phyloP scores from a whole-genome alignment of 2,329 filamentous ascomycete genomes.

The Ophiostoma sp. region DNA sequence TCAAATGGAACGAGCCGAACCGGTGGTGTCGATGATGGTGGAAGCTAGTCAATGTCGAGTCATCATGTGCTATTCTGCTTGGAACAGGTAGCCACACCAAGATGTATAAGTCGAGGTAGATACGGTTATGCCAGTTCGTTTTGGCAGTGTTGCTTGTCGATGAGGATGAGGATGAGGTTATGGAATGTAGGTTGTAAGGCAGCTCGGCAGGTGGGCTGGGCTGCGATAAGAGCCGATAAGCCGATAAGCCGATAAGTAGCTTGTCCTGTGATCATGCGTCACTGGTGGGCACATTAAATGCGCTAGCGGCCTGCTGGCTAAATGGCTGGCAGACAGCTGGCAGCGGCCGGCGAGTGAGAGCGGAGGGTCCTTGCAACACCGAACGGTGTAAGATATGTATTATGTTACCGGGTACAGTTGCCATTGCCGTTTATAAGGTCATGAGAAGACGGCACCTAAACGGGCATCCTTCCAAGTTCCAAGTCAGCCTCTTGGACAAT shows the following conservation, averaged over 20 bases:
- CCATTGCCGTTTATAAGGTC: background rate
- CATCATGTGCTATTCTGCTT: background rate
- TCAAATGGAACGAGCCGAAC: slow-evolving; percentile 7
- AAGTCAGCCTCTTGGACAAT: background rate
- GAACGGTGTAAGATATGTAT: background rate
- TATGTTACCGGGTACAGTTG: background rate
- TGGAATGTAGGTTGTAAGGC: background rate
- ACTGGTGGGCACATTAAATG: background rate
- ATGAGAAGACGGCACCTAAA: background rate
- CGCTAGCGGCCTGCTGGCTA: background rate
- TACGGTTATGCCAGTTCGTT: background rate
- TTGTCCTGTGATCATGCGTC: slow-evolving; percentile 13
- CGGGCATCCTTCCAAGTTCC: background rate
- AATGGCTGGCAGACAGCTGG: background rate
- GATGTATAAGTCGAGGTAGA: background rate
- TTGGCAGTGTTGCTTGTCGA: background rate
- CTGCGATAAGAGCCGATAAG: slow-evolving; percentile 14
- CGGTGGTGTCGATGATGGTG: background rate
- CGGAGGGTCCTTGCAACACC: background rate
- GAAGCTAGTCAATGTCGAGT: background rate
- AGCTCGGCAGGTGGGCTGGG: slow-evolving; percentile 6
- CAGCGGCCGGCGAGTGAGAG: slow-evolving; percentile 5
- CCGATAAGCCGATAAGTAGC: background rate
- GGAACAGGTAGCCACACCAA: background rate
- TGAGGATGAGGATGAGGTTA: background rate